Evolutionary conservation across 306 rosid genomes (phyloP), one percentile per base, ranked within the genome.

Genomic region (Oxytropis ochrocephala): DNA sequence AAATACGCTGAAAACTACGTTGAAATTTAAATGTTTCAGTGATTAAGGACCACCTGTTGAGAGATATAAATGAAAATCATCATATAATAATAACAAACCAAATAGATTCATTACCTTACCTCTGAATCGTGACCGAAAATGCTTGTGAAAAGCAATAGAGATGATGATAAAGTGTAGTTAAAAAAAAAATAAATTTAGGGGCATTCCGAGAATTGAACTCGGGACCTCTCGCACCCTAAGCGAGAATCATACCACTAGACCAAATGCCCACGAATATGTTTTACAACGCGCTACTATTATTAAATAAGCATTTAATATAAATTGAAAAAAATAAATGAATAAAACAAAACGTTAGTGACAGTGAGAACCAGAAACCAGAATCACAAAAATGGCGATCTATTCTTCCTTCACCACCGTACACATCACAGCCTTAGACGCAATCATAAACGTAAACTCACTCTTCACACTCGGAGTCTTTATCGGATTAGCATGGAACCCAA

Each of bases 401-500:
- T 72, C 92, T 6, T 67, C 91, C 2, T 49, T 88, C 24, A 86
- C 96, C n/a, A 74, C 76, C 51, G 73, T 94, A 7, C 97, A 94
- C 81, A 80, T 90, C 63, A 79, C 85, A 0, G 91, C 97, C 47
- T 70, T 88, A 1, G 94, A 94, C 76, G 96, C 97, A 29, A 88
- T 94, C 62, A 77, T 87, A 0, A 90, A 89, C 79, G 96, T 88
- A 10, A 94, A 94, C 78, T 94, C 98, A 14, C 93, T 94, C 49
- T 94, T 90, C 82, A 90, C 98, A 3, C 54, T 94, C 0, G 97
- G 86, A 53, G 97, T 91, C 53, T 94, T 94, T 91, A n/a, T 94
- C 39, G 97, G 95, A 1, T 46, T 90, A 10, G 17, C 98, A 0
- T 94, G 87, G 96, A 83, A 84, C 83, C 97, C 98, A 1, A 57